Conservation (phyloP, 2,329 filamentous ascomycete species). For the Hawksworthiomyces lignivorus region DNA sequence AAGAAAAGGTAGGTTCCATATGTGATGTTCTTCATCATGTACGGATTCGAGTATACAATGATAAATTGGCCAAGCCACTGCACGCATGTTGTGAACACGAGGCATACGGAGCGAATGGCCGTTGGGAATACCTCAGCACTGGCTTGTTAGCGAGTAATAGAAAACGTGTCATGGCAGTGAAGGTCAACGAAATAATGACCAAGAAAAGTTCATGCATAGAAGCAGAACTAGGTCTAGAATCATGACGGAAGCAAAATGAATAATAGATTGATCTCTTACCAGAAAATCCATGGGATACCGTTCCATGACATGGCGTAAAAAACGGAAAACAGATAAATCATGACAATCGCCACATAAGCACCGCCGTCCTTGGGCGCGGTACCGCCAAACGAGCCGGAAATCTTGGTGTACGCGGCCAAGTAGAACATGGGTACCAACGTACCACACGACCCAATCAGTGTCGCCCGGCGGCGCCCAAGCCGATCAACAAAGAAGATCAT, state of each 20-base stretch:
- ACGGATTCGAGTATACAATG: constrained; percentile 21
- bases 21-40: constrained; percentile 17
- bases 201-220: too few species aligned
- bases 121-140: constrained; percentile 21
- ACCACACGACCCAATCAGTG: constrained; percentile 17
- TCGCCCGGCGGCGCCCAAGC: constrained; percentile 16
- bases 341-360: too few species aligned
- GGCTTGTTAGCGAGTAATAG: too few species aligned
- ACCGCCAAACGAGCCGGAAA: constrained; percentile 31
- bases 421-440: constrained; percentile 24
- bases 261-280: too few species aligned
- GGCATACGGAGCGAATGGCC: constrained; percentile 20
- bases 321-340: too few species aligned
- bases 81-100: constrained; percentile 20
- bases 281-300: too few species aligned
- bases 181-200: too few species aligned
- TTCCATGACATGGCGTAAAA: too few species aligned
- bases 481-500: constrained; percentile 13
- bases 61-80: constrained; percentile 25
- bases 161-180: too few species aligned
- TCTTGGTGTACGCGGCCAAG: constrained; percentile 12
- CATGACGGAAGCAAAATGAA: too few species aligned
- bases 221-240: too few species aligned
- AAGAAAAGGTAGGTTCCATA: constrained; percentile 8
- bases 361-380: too few species aligned